Base-by-base conservation (phyloP, 495 filamentous ascomycete species). In the Aspergillus nanangensis region DNA sequence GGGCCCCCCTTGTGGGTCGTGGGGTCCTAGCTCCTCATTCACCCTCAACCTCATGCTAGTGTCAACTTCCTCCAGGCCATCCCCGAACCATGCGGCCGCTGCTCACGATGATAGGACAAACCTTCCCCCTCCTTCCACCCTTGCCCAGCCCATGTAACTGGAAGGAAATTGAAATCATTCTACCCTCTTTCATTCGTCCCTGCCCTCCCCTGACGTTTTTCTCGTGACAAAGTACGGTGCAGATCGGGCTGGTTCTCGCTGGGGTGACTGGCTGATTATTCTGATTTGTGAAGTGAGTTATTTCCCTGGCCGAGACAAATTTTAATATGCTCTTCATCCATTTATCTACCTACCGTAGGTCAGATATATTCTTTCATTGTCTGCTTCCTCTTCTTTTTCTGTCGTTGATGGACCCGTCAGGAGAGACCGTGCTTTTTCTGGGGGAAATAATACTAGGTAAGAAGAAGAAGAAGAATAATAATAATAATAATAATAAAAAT, bases 1-100 rank as follows among this genome's bases (percentile, higher is more conserved):
- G 53, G 53, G 51, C 45, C 48, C 52, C n/a, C n/a, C n/a, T n/a
- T 45, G 55, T 58, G 55, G 51, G 52, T 47, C 56, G 42, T 60
- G 52, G 51, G 57, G 57, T 51, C 51, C 45, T 46, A 58, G 51
- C 51, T 54, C 42, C 40, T 43, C n/a, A n/a, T n/a, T n/a, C n/a
- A n/a, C n/a, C n/a, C 18, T 38, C 47, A 31, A 44, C 45, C 53
- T 52, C 48, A 49, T 52, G 48, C 53, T 46, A 37, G 29, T 18
- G 17, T 23, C 13, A 19, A 32, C 27, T 24, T 27, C 40, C 40
- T 20, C 44, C 34, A 46, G 24, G 24, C 44, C 25, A 29, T 29
- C 25, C 44, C 33, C 33, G 35, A 46, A 46, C 44, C 34, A 38
- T 39, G 36, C 27, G 13, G 33, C 22, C 21, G 22, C 35, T 31